Evolutionary conservation across 2,329 filamentous ascomycete genomes (phyloP).

Genomic region (Fusarium penzigii): DNA sequence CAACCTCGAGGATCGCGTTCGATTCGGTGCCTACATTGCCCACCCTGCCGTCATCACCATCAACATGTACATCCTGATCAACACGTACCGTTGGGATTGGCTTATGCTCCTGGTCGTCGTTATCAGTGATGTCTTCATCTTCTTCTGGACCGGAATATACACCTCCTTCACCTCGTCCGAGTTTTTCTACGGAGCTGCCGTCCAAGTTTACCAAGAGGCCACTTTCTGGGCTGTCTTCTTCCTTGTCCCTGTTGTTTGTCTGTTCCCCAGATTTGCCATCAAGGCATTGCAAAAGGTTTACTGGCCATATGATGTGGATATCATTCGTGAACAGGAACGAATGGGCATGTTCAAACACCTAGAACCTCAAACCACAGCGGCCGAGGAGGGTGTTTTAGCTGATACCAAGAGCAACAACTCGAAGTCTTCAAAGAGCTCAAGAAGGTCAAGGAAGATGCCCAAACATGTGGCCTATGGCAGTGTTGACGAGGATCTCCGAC

Average conservation of each 20-base stretch:
- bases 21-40: conserved; percentile 85
- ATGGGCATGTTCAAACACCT: conserved; percentile 81
- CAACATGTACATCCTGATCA: conserved; percentile 93
- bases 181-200: conserved; percentile 73
- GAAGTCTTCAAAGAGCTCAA: conserved; percentile 59
- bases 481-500: conserved; percentile 83
- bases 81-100: conserved; percentile 99
- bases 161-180: conserved; percentile 50
- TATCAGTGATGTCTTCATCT: conserved; percentile 84
- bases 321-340: conserved; percentile 88
- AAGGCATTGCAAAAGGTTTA: conserved; percentile 94
- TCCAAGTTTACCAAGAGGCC: conserved; percentile 76
- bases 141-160: conserved; percentile 95
- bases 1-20: conserved; percentile 74
- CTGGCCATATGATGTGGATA: conserved; percentile 89
- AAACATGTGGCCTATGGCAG: conserved; percentile 62
- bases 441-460: conserved; percentile 44
- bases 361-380: conserved; percentile 36
- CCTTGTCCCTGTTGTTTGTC: conserved; percentile 76
- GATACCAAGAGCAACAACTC: conserved; percentile 41
- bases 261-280: conserved; percentile 83
- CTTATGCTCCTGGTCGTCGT: conserved; percentile 80
- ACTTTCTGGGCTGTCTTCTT: conserved; percentile 87
- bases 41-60: conserved; percentile 84
- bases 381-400: conserved; percentile 40